Evolutionary conservation across 2,329 filamentous ascomycete genomes (phyloP).

Genomic region (Cladosporium sphaerospermum): DNA sequence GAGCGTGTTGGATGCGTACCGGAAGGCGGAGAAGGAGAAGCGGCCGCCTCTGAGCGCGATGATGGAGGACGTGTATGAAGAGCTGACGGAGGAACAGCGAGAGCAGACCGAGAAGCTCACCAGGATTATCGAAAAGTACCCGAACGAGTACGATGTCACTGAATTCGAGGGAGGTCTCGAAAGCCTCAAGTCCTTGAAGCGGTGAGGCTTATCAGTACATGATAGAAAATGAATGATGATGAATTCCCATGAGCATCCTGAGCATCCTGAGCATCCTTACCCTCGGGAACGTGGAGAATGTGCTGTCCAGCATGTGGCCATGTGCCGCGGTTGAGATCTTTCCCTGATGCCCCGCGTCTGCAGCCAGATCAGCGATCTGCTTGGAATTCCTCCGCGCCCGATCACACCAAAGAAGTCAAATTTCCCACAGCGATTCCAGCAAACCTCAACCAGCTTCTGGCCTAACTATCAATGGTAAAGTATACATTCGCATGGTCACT

Average conservation of each 20-base stretch:
- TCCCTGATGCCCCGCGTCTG: neutral
- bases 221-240: neutral
- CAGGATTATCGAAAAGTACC: constrained; percentile 76
- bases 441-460: neutral
- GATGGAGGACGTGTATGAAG: constrained; percentile 87
- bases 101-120: constrained; percentile 71
- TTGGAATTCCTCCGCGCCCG: neutral
- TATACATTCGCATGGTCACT: neutral
- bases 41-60: constrained; percentile 64
- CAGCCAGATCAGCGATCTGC: neutral
- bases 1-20: constrained; percentile 77
- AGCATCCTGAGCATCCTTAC: too few species aligned
- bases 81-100: constrained; percentile 71
- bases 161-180: constrained; percentile 69
- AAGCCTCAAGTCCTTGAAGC: constrained; percentile 42
- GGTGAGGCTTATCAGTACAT: neutral
- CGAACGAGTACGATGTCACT: constrained; percentile 80
- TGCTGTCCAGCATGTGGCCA: too few species aligned
- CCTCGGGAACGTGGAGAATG: too few species aligned
- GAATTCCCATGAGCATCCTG: too few species aligned
- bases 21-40: constrained; percentile 73
- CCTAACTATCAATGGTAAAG: constrained; percentile 9
- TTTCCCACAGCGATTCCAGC: neutral
- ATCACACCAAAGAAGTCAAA: constrained; percentile 8
- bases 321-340: too few species aligned